These are phyloP conservation scores for Calonectria ilicicola DNA, from an alignment of 2,329 filamentous ascomycete species.

Conservation along the genomic window DNA sequence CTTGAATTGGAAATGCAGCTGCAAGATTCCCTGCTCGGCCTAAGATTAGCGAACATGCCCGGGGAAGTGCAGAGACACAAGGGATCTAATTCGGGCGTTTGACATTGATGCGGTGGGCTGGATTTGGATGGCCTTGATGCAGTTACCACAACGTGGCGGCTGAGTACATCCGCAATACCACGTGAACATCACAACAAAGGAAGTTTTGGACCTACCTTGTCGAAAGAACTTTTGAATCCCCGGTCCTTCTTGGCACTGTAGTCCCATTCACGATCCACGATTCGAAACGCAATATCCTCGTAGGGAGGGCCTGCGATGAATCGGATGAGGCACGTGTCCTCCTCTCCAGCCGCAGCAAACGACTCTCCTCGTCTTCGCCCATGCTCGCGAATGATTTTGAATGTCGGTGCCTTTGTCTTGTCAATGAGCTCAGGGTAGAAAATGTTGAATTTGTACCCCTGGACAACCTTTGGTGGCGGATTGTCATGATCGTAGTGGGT, in stretches of 20 bases:
- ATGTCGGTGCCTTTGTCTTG: slow-evolving; percentile 93
- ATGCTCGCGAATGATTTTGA: slow-evolving; percentile 93
- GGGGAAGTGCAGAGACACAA: slow-evolving; percentile 15
- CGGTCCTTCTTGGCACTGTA: slow-evolving; percentile 95
- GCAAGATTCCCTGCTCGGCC: slow-evolving; percentile 81
- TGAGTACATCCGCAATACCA: slow-evolving; percentile 22
- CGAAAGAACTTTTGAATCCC: slow-evolving; percentile 96
- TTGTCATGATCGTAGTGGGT: slow-evolving; percentile 99
- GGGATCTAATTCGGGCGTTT: slow-evolving; percentile 21
- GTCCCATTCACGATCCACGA: slow-evolving; percentile 99
- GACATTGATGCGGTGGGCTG: slow-evolving; percentile 23
- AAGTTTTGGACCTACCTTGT: slow-evolving; percentile 77
- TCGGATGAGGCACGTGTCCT: slow-evolving; percentile 95
- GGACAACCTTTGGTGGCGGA: slow-evolving; percentile 96
- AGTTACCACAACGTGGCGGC: slow-evolving; percentile 17
- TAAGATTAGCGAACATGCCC: slow-evolving; percentile 34
- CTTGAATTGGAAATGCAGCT: slow-evolving; percentile 98
- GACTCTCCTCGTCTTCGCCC: slow-evolving; percentile 91
- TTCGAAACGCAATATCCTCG: slow-evolving; percentile 95
- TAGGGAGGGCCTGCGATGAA: slow-evolving; percentile 97
- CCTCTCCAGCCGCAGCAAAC: slow-evolving; percentile 91
- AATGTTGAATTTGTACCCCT: slow-evolving; percentile 99
- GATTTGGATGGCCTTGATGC: slow-evolving; percentile 20
- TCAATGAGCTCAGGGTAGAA: slow-evolving; percentile 98
- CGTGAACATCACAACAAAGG: slow-evolving; percentile 30